Base-by-base conservation (phyloP, 805 yeast genomes). In the Allodekkera sacchari region DNA sequence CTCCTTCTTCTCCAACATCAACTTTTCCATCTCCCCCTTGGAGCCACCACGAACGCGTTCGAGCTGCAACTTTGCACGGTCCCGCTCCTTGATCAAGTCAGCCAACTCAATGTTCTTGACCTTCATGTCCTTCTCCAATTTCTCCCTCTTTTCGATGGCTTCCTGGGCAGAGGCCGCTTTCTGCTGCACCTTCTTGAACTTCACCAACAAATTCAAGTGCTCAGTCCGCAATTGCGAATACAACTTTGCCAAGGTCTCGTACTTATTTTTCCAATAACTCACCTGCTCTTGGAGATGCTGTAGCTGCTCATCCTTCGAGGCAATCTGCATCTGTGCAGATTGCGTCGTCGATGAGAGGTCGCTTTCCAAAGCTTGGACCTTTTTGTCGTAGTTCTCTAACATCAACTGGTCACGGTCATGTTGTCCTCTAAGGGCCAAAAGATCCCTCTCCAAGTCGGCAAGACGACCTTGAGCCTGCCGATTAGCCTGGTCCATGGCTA, bases 171-270 rank as follows among this genome's bases (percentile, higher is more conserved):
- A 66, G 10, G 87, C 80, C 3, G 92, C 94, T 57, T 83, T 83
- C 43, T 84, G 83, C 57, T 85, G 94, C 28, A 79, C 67, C 44
- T 80, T 77, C 52, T 88, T 87, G 51, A 79, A 79, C 50, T 79
- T 80, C 31, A 81, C 67, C 50, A 88, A 66, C 34, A 87, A 59
- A 40, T 77, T 81, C 48, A 88, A 66, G 52, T 88, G 96, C 57
- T 88, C 96, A 57, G 83, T 94, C 50, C 96, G 79, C 44, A 88
- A 64, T 57, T 87, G 95, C 2, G 94, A 78, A 55, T 88, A 88
- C 42, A 88, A 64, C 48, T 84, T 84, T 5, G 96, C 96, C 40
- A 88, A 66, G 0, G 92, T 70, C 50, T 87, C 95, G 57, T 88
- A 88, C 60, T 88, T 88, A 33, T 72, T 73, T 39, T 83, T 75